Base-by-base conservation (phyloP, 108 stramenopile genomes). In the Cyclotella sp. region DNA sequence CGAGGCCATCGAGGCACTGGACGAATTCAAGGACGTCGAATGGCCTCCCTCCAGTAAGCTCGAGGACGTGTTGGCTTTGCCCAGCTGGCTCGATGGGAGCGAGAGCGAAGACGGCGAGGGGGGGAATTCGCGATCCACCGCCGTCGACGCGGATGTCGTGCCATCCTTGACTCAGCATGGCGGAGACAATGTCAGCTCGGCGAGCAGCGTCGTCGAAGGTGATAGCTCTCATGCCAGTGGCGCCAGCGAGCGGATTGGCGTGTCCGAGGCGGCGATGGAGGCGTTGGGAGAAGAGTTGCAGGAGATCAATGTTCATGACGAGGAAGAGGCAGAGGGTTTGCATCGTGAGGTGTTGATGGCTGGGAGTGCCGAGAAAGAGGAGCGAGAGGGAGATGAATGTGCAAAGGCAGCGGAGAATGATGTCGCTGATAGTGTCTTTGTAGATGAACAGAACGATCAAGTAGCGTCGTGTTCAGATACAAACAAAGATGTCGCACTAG, bases 1-100 rank as follows among this genome's bases (percentile, higher is more conserved):
- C 28, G 84, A 81, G 43, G 84, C 84, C 18, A 70, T 81, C 19
- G 76, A 85, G 30, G 79, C 79, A 34, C 42, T 85, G 21, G 75
- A 72, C 34, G 71, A 81, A 55, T 85, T 85, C 49, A 77, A 79
- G 44, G 80, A 76, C 30, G 77, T 79, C 24, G 70, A 76, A 52
- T 85, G 84, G 84, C 81, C 84, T 34, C 84, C 84, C 18, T 28
- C 19, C 57, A 19, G 16, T 1, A 63, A 62, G 55, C 42, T 59
- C 68, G 68, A 71, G 18, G 44, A 34, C 0, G 40, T 79, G 18
- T 63, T 79, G 73, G 22, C 27, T 19, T 26, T 75, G 21, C 76
- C 73, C 22, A 69, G 61, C 63, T 76, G 78, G 76, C 30, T 76
- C 63, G 67, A 41, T 29, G 67, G 18, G 5, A 72, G 28, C 61